phyloP scores from a whole-genome alignment of 2,329 filamentous ascomycete genomes.

The Colletotrichum chrysophilum region DNA sequence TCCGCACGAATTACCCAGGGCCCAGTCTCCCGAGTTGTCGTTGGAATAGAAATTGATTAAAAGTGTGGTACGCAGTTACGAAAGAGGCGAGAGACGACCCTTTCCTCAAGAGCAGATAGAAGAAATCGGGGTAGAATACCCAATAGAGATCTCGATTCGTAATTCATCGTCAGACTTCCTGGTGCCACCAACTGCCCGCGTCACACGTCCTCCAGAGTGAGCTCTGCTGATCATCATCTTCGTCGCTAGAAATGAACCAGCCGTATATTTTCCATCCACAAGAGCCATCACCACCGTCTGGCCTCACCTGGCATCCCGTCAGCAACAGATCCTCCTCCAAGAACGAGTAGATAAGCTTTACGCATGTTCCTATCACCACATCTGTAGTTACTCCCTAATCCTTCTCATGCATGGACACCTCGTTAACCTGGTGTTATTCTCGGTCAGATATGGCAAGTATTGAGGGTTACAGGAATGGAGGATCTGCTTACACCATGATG shows the following conservation, averaged over 20 bases:
- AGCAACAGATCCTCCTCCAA: background rate
- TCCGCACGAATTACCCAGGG: background rate
- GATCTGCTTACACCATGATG: background rate
- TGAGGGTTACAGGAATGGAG: rapidly evolving
- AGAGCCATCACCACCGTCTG: background rate
- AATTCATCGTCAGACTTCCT: background rate
- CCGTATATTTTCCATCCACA: background rate
- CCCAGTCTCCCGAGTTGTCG: background rate
- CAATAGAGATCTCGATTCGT: conserved; percentile 19
- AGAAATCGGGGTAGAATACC: conserved; percentile 18
- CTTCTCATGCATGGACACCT: too few relatives aligned
- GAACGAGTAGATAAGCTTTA: too few relatives aligned
- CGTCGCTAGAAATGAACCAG: background rate
- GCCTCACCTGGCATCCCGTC: rapidly evolving
- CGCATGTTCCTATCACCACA: too few relatives aligned
- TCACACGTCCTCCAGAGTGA: rapidly evolving
- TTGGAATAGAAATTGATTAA: background rate
- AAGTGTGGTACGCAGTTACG: background rate
- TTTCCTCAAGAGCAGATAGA: background rate
- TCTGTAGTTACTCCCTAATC: too few relatives aligned
- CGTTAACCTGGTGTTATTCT: too few relatives aligned
- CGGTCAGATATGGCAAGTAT: rapidly evolving
- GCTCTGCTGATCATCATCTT: background rate
- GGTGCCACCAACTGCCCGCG: background rate
- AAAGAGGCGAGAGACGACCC: background rate